Conservation (phyloP, 768 basidiomycete species). For the Wakefieldia striispora region DNA sequence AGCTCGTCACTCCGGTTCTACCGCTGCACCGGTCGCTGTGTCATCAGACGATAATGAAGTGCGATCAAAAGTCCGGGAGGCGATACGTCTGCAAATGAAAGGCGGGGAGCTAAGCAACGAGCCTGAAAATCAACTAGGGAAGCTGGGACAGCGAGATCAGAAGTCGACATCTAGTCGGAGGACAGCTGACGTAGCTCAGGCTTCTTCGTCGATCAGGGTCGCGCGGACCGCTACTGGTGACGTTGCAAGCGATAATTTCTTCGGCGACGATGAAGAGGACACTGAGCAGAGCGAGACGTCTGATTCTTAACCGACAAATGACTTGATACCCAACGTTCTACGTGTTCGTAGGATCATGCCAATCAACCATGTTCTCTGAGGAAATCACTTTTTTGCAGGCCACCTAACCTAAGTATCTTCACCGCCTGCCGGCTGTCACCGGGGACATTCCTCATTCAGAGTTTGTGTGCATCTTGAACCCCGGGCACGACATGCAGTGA, state of each 20-base stretch:
- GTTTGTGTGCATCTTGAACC: too few species aligned
- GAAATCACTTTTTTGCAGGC: not conserved
- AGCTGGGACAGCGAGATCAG: constrained; percentile 6
- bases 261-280: constrained; percentile 26
- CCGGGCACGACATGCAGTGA: too few species aligned
- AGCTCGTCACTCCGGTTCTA: constrained; percentile 28
- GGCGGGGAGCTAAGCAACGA: constrained; percentile 54
- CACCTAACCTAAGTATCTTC: not conserved
- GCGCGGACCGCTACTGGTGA: constrained; percentile 7
- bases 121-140: constrained; percentile 49
- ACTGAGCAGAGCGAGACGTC: constrained; percentile 16
- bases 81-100: constrained; percentile 61
- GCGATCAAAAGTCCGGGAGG: constrained; percentile 56
- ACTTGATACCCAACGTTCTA: constrained; percentile 22
- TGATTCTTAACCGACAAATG: constrained; percentile 4
- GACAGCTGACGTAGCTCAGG: not conserved
- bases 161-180: not conserved
- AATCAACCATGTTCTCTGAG: not conserved
- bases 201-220: constrained; percentile 3
- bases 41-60: constrained; percentile 39
- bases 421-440: too few species aligned
- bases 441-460: too few species aligned
- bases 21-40: constrained; percentile 5
- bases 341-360: constrained; percentile 77
- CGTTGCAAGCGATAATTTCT: constrained; percentile 25